Base-by-base conservation (phyloP, 192 early-diverging fungal species). In the Mortierella hygrophila region DNA sequence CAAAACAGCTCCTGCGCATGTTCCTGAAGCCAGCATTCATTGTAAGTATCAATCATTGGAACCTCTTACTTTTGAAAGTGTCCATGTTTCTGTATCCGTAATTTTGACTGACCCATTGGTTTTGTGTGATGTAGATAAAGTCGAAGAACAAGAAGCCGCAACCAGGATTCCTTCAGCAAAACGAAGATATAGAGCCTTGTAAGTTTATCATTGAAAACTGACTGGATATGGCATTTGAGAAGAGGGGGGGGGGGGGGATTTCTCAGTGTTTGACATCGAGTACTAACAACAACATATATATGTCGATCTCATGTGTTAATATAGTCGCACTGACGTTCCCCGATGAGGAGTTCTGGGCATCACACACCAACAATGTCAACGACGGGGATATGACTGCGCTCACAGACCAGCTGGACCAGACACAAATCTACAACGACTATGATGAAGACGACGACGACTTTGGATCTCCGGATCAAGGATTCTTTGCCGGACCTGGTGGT, bases 1-100 rank as follows among this genome's bases (percentile, higher is more conserved):
- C 92, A 0, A 91, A 90, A 72, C 88, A 93, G 44, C 68, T 93
- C 47, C 55, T 93, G 18, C 82, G 88, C 57, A 89, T 89, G 73
- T 93, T 93, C 63, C 71, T 89, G 23, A 93, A 91, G 71, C 89
- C 91, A 9, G 46, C 80, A 16, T 89, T 85, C 65, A 86, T 85
- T 32, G 91, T 92, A 89, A 79, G 88, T 81, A 29, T 2, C 6
- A 32, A 37, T 29, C 10, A n/a, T n/a, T 73, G 8, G 6, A 41
- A 8, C 44, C 44, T 44, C 44, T 46, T 46, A 11, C 38, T 5
- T 5, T 40, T 40, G 38, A 40, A 40, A 40, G 3, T 40, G 42
- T n/a, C 44, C 38, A 0, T 54, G 1, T 4, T 42, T n/a, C 4
- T 23, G 16, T 41, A 20, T 55, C 15, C 16, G 26, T 6, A 20